Base-by-base conservation (phyloP, 1,139 yeast species). In the Debaryomyces sp. region DNA sequence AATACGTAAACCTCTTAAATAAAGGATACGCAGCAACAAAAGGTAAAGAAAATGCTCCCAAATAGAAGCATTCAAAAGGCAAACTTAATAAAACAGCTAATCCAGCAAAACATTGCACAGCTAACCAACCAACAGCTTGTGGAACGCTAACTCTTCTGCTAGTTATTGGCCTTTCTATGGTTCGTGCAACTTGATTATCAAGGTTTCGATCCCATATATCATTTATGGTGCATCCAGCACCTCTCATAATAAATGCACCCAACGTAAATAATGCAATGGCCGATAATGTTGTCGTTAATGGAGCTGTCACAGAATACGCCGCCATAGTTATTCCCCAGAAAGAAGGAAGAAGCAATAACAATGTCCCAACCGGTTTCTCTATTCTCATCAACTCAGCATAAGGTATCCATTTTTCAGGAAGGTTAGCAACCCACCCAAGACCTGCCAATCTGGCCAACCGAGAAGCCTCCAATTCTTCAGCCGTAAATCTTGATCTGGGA, bases 171-270 rank as follows among this genome's bases (percentile, higher is more conserved):
- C 99, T 76, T 60, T 85, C 90, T 48, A 85, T 80, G 0, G 99
- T 92, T 56, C 99, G 79, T 8, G 87, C 86, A 2, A 95, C 99
- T 63, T 90, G 81, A 54, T 80, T 78, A 61, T 95, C 99, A 47
- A 92, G 73, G 52, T 92, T 77, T 49, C 92, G 75, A 63, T 95
- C 99, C 63, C 86, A 73, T 46, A 92, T 74, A 66, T 95, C 99
- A 62, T 95, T 95, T 49, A 95, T 86, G 1, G 96, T 92, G 64
- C 99, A 95, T 0, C 99, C 99, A 1, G 97, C 98, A 35, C 98
- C 97, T 67, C 99, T 81, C 97, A 95, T 94, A 13, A 92, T 77
- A 36, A 92, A 62, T 0, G 98, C 82, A 10, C 99, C 99, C 2
- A 85, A 73, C 1, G 94, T 84, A 61, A 92, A 94, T 24, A 92